Evolutionary conservation across 495 filamentous ascomycete genomes (phyloP).

Genomic region (Podospora conica): DNA sequence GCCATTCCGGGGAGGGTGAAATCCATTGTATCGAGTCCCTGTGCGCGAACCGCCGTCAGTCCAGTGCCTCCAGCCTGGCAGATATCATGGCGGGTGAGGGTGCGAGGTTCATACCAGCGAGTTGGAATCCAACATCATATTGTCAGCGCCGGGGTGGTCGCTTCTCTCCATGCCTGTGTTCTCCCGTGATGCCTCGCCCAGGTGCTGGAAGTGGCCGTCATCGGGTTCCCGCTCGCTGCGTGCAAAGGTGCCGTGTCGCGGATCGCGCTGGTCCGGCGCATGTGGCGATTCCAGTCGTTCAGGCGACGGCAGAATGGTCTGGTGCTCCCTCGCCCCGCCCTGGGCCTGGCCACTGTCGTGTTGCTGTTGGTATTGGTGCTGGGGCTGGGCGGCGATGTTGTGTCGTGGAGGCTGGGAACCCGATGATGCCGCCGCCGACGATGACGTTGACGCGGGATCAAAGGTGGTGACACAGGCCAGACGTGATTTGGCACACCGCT

Average conservation of each 20-base stretch:
- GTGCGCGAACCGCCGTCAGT: background rate
- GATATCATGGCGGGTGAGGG: too few species aligned
- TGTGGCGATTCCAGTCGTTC: background rate
- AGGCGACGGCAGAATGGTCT: background rate
- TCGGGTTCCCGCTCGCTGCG: background rate
- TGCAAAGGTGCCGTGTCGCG: background rate
- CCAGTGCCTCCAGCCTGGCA: background rate
- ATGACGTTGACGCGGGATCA: slow-evolving; percentile 1
- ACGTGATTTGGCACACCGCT: slow-evolving; percentile 10
- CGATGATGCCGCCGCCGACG: background rate
- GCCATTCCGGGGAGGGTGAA: slow-evolving; percentile 5
- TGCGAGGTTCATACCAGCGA: background rate
- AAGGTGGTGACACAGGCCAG: slow-evolving; percentile 10
- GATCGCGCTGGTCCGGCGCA: background rate
- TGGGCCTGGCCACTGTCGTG: background rate
- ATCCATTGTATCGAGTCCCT: slow-evolving; percentile 7
- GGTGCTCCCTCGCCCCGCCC: background rate
- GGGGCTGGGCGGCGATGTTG: background rate
- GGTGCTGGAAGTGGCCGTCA: background rate
- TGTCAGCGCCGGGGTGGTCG: background rate
- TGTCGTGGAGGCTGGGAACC: background rate
- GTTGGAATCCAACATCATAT: background rate
- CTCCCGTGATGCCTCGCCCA: background rate
- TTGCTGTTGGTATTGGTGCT: background rate
- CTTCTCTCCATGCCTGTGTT: background rate